Evolutionary conservation across 805 yeast species (phyloP), one percentile per base, ranked within the genome.

Genomic region (Candida dajiaensis): DNA sequence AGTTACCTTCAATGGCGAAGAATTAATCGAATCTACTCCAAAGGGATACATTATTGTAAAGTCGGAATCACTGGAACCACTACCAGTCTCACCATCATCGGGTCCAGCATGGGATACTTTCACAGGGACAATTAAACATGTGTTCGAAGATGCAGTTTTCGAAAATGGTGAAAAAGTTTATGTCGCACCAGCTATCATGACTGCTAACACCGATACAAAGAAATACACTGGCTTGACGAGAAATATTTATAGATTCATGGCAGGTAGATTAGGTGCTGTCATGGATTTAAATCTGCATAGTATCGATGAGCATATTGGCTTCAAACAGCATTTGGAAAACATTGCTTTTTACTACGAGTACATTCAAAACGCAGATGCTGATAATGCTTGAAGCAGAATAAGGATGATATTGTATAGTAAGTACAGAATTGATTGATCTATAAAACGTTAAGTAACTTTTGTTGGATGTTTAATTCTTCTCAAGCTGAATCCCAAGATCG

Each of bases 121-220:
- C 25, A 40, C 52, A 4, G 54, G 54, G 12, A 49, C 74, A 20
- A 68, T 77, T 36, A 74, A 81, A 56, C 74, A 78, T 53, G 69
- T 77, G 16, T 78, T 71, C 50, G 78, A 76, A 55, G 80, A 77
- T 45, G 63, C 74, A 43, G 69, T 50, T 19, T 43, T 47, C 15
- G 22, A 85, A 6, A 85, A 80, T 9, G 41, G 38, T 26, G 50
- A 48, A 62, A 82, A 89, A 1, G 66, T 73, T 39, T 85, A 81
- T 57, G 71, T 81, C n/a, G 41, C 50, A 9, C 50, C 50, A 33
- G 40, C 41, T 37, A 22, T 83, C 38, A 76, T 80, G 74, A 71
- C 84, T 6, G 89, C 83, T 19, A 84, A 83, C 61, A 85, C 90
- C 2, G 92, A 85, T 58, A 83, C 89, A 8, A 69, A 71, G 48